A percentile compares a stretch with the other conserved stretches of the same genome.
These are phyloP conservation scores for Choiromyces venosus DNA, from an alignment of 495 filamentous ascomycete species.

Conservation along the genomic window DNA sequence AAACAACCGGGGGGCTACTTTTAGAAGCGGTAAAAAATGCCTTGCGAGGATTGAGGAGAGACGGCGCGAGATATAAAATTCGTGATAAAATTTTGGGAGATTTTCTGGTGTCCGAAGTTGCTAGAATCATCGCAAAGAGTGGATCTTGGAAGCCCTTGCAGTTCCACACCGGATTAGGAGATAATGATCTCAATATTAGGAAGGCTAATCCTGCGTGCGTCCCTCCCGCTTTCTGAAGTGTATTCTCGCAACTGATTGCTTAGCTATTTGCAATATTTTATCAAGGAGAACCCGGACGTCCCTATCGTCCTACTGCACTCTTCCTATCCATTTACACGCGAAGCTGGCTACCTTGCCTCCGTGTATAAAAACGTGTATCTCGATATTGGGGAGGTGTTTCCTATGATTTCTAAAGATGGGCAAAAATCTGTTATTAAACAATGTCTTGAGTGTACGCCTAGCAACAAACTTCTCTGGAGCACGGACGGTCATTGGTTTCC, in stretches of 20 bases:
- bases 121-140: slow-evolving; percentile 48
- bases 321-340: slow-evolving; percentile 75
- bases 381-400: slow-evolving; percentile 83
- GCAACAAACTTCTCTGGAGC: slow-evolving; percentile 74
- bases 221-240: background rate
- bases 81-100: slow-evolving; percentile 60
- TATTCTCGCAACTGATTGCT: slow-evolving; percentile 8
- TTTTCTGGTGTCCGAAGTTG: slow-evolving; percentile 57
- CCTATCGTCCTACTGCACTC: slow-evolving; percentile 78
- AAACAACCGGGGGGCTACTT: slow-evolving; percentile 36
- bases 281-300: slow-evolving; percentile 61
- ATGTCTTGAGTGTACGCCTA: slow-evolving; percentile 69
- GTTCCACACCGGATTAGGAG: slow-evolving; percentile 81
- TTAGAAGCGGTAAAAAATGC: slow-evolving; percentile 39
- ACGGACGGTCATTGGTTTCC: slow-evolving; percentile 80
- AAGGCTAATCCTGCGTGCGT: slow-evolving; percentile 61
- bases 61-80: slow-evolving; percentile 48
- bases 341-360: slow-evolving; percentile 74
- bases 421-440: slow-evolving; percentile 69
- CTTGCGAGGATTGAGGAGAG: slow-evolving; percentile 32
- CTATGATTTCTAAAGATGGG: slow-evolving; percentile 70
- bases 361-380: slow-evolving; percentile 79
- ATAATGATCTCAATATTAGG: slow-evolving; percentile 69
- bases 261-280: slow-evolving; percentile 63
- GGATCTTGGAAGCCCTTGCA: slow-evolving; percentile 63